Percentiles rank a stretch among this genome's conserved stretches.
phyloP scores from a whole-genome alignment of 2,329 filamentous ascomycete genomes.

The Fusarium irregulare region DNA sequence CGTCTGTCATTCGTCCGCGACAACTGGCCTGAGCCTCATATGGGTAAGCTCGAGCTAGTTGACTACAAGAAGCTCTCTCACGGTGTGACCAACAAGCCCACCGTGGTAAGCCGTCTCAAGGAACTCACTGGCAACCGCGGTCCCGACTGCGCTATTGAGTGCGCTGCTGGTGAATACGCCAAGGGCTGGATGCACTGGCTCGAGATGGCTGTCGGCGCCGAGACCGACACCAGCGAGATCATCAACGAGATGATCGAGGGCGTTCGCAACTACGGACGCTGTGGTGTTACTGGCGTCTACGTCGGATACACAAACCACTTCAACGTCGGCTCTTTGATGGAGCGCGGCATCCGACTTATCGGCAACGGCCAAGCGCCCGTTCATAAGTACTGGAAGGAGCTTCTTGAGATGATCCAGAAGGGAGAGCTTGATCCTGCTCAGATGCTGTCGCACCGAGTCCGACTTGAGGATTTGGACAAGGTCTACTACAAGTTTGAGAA shows the following conservation, averaged over 20 bases:
- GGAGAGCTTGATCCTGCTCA: constrained; percentile 78
- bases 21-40: constrained; percentile 64
- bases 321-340: constrained; percentile 86
- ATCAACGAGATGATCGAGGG: constrained; percentile 82
- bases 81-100: constrained; percentile 67
- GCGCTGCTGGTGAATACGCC: constrained; percentile 69
- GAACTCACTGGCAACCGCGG: constrained; percentile 78
- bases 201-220: constrained; percentile 71
- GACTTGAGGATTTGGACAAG: constrained; percentile 77
- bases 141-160: constrained; percentile 79
- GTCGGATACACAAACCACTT: constrained; percentile 68
- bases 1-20: constrained; percentile 75
- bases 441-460: constrained; percentile 84
- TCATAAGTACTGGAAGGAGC: constrained; percentile 83
- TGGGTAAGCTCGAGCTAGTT: constrained; percentile 71
- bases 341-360: constrained; percentile 84
- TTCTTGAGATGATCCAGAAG: constrained; percentile 74
- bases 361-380: constrained; percentile 77
- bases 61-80: constrained; percentile 72
- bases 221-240: constrained; percentile 87
- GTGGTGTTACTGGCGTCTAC: constrained; percentile 80
- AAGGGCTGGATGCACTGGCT: constrained; percentile 71
- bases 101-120: constrained; percentile 78
- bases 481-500: constrained; percentile 73
- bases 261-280: constrained; percentile 77